Evolutionary conservation across 192 early-diverging fungal species (phyloP).

Genomic region (Coemansia sp.): DNA sequence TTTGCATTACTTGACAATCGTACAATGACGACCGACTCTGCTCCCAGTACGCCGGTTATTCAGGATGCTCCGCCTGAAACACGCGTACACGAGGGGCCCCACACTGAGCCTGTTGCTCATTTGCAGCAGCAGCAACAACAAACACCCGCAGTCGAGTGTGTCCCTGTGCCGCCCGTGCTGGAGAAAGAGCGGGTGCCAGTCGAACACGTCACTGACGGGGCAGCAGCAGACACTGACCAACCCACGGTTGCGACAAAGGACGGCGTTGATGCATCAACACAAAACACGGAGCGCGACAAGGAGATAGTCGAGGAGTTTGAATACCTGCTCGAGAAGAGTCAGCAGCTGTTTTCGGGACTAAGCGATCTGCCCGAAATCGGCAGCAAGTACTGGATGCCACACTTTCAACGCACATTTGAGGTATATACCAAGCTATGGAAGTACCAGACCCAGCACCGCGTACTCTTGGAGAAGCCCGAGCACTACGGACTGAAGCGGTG

Average conservation of each 20-base stretch:
- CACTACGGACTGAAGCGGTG: slow-evolving; percentile 94
- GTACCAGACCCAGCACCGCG: slow-evolving; percentile 89
- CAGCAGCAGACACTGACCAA: not conserved
- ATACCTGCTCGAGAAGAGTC: slow-evolving; percentile 95
- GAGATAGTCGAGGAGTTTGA: slow-evolving; percentile 84
- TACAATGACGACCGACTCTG: slow-evolving; percentile 9
- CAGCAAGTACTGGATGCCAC: slow-evolving; percentile 71
- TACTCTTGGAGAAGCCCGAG: slow-evolving; percentile 83
- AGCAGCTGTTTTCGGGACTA: slow-evolving; percentile 93
- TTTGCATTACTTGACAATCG: not conserved
- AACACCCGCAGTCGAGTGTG: not conserved
- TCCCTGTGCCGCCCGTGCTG: not conserved
- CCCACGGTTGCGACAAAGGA: slow-evolving; percentile 12
- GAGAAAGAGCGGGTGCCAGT: not conserved
- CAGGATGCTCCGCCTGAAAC: not conserved
- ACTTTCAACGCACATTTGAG: slow-evolving; percentile 98
- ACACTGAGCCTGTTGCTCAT: not conserved
- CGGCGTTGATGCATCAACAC: slow-evolving; percentile 4
- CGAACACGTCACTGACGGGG: not conserved
- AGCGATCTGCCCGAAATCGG: slow-evolving; percentile 58
- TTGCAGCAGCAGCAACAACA: slow-evolving; percentile 10
- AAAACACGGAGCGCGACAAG: slow-evolving; percentile 46
- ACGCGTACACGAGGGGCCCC: not conserved
- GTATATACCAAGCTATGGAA: slow-evolving; percentile 98
- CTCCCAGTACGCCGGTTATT: not conserved